Evolutionary conservation across 2,329 filamentous ascomycete species (phyloP).

Genomic region (Neonectria hederae): DNA sequence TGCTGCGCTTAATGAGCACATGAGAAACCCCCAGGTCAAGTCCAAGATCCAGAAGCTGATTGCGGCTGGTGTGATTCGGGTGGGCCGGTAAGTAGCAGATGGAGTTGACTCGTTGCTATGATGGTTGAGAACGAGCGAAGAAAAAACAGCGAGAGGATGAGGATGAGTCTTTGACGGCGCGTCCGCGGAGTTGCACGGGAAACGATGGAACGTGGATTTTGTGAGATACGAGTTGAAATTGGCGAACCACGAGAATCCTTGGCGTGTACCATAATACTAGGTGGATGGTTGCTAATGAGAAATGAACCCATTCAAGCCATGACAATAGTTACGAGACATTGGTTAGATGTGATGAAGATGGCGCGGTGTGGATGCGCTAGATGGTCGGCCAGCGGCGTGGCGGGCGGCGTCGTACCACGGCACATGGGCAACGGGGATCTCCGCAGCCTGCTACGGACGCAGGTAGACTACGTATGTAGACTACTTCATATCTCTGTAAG

Average conservation of each 20-base stretch:
- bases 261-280: constrained; percentile 44
- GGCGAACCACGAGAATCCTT: constrained; percentile 34
- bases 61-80: constrained; percentile 88
- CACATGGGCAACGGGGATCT: constrained; percentile 7
- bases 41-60: constrained; percentile 95
- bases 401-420: constrained; percentile 18
- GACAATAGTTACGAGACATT: constrained; percentile 7
- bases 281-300: constrained; percentile 44
- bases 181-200: constrained; percentile 28
- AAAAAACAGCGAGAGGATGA: constrained; percentile 26
- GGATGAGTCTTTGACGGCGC: constrained; percentile 27
- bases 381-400: background rate
- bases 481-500: background rate
- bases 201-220: constrained; percentile 27
- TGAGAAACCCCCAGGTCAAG: constrained; percentile 88
- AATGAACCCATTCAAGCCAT: constrained; percentile 40
- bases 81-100: constrained; percentile 60
- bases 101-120: constrained; percentile 2
- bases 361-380: constrained; percentile 3
- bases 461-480: background rate
- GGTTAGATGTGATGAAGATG: background rate
- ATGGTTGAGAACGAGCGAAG: constrained; percentile 12
- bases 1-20: constrained; percentile 92
- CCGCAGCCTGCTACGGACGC: background rate
- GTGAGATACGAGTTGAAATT: constrained; percentile 35